Evolutionary conservation across 2,329 filamentous ascomycete species (phyloP).

Genomic region (Hypoxylon rubiginosum): DNA sequence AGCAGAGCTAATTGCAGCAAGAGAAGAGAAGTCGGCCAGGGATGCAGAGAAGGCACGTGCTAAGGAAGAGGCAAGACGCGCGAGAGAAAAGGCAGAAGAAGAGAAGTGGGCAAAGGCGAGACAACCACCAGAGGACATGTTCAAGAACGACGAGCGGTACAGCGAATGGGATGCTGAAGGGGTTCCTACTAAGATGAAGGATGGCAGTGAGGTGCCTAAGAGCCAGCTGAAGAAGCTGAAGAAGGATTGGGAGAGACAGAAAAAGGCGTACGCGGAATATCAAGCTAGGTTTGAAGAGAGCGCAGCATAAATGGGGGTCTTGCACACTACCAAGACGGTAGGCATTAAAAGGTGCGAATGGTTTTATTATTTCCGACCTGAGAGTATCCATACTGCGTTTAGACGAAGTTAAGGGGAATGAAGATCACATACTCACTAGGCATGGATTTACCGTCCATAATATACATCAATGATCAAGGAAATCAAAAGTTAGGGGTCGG

Average conservation of each 20-base stretch:
- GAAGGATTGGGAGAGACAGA: constrained; percentile 93
- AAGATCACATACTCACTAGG: background rate
- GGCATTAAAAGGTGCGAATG: constrained; percentile 5
- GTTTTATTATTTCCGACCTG: background rate
- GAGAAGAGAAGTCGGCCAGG: constrained; percentile 70
- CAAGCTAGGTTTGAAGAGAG: constrained; percentile 52
- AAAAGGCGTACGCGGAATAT: constrained; percentile 82
- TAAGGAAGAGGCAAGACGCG: constrained; percentile 68
- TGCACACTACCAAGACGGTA: constrained; percentile 4
- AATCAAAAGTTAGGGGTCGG: background rate
- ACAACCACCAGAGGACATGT: constrained; percentile 68
- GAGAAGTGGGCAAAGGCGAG: constrained; percentile 72
- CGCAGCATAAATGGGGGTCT: constrained; percentile 32
- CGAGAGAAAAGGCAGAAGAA: constrained; percentile 63
- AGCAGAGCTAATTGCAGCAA: constrained; percentile 68
- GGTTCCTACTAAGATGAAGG: constrained; percentile 80
- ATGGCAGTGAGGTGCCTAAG: constrained; percentile 86
- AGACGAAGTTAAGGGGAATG: background rate
- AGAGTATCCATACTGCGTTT: background rate
- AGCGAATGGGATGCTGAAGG: constrained; percentile 87
- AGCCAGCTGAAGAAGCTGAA: constrained; percentile 82
- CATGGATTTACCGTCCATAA: background rate
- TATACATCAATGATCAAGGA: background rate
- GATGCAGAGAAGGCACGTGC: constrained; percentile 71
- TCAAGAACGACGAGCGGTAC: constrained; percentile 70